A percentile compares a stretch with the other conserved stretches of the same genome.
phyloP scores from a whole-genome alignment of 352 stramenopile species.

The Phytophthora capsici region DNA sequence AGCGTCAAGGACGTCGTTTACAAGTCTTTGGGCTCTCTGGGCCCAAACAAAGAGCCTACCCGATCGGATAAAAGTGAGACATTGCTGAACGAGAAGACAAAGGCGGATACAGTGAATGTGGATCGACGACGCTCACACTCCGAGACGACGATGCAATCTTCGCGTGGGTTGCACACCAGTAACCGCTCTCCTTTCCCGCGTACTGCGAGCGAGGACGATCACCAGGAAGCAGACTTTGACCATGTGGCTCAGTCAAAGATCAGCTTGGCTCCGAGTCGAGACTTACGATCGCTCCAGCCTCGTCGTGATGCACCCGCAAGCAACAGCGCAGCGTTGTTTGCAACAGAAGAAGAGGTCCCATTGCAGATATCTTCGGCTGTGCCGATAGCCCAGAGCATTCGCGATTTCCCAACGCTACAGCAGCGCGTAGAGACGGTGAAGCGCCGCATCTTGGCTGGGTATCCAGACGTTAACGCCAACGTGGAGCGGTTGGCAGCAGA shows the following conservation, averaged over 20 bases:
- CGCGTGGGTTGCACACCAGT: conserved; percentile 1
- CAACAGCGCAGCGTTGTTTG: conserved; percentile 1
- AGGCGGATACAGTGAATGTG: conserved; percentile 5
- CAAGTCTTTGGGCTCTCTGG: conserved; percentile 22
- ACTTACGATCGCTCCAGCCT: conserved; percentile 7
- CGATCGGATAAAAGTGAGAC: conserved; percentile 7
- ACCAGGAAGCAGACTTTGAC: conserved; percentile 7
- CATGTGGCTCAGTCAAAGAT: conserved; percentile 11
- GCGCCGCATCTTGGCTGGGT: conserved; percentile 47
- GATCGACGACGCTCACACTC: conserved; percentile 50
- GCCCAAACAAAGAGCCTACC: conserved; percentile 9
- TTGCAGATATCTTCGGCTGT: conserved; percentile 19
- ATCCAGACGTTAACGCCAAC: conserved; percentile 47
- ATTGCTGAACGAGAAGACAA: conserved; percentile 6
- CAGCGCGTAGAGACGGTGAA: conserved; percentile 63
- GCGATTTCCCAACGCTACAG: conserved; percentile 53
- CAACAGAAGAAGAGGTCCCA: conserved; percentile 4
- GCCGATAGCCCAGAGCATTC: conserved; percentile 37
- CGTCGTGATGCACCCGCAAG: conserved; percentile 2
- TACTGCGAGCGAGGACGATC: background rate
- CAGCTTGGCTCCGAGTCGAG: conserved; percentile 12
- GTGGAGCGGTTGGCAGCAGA: conserved; percentile 47
- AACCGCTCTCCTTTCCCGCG: conserved; percentile 1
- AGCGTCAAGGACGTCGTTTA: conserved; percentile 48
- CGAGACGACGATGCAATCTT: conserved; percentile 46